phyloP scores from a whole-genome alignment of 2,329 filamentous ascomycete genomes.

The Aspergillus fischeri region DNA sequence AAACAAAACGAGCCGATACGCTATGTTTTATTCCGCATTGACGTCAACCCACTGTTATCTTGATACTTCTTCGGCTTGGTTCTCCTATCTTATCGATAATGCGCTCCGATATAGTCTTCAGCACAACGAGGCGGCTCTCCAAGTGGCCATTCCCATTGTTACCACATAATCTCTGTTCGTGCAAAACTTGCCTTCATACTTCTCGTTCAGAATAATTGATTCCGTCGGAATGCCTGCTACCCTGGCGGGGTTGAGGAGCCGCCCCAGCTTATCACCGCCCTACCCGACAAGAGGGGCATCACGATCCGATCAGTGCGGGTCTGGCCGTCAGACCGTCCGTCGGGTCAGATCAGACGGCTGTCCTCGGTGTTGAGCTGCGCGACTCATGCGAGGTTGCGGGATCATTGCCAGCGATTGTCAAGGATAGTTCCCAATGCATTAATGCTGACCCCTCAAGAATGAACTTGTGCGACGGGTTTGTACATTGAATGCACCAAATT shows the following conservation, averaged over 20 bases:
- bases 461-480: background rate
- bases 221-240: slow-evolving; percentile 4
- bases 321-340: slow-evolving; percentile 9
- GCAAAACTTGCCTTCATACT: background rate
- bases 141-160: background rate
- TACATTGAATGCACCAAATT: background rate
- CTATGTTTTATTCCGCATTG: slow-evolving; percentile 7
- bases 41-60: slow-evolving; percentile 3
- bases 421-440: background rate
- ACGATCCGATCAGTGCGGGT: slow-evolving; percentile 17
- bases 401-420: background rate
- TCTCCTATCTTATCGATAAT: background rate
- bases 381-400: background rate
- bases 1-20: background rate
- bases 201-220: background rate
- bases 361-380: background rate
- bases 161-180: background rate
- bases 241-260: background rate
- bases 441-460: background rate
- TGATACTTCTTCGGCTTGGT: background rate
- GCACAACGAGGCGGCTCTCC: background rate
- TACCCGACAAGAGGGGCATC: slow-evolving; percentile 13
- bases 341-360: slow-evolving; percentile 18
- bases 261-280: slow-evolving; percentile 10
- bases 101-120: background rate